Evolutionary conservation across 805 yeast species (phyloP).

Genomic region (Isabelozyma gotoi): DNA sequence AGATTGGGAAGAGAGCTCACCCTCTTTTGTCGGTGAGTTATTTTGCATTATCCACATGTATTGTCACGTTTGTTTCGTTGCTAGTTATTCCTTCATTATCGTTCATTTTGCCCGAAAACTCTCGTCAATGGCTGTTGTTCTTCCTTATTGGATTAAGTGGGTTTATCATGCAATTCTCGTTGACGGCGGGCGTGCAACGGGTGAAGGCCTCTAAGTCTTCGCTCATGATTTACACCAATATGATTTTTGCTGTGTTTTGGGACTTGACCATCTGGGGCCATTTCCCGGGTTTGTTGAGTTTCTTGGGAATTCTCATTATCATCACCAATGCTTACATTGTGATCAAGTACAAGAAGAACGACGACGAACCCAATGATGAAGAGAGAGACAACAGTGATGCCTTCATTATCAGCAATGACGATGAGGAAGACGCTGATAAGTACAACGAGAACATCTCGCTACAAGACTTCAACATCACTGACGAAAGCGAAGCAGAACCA

Average conservation of each 20-base stretch:
- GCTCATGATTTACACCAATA: slow-evolving; percentile 71
- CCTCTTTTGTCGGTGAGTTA: slow-evolving; percentile 78
- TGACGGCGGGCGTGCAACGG: slow-evolving; percentile 81
- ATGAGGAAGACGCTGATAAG: slow-evolving; percentile 3
- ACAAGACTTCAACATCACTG: slow-evolving; percentile 27
- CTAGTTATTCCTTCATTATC: slow-evolving; percentile 55
- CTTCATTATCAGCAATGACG: slow-evolving; percentile 3
- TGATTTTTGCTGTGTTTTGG: slow-evolving; percentile 76
- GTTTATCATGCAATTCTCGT: slow-evolving; percentile 73
- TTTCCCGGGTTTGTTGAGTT: slow-evolving; percentile 66
- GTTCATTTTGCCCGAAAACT: slow-evolving; percentile 61
- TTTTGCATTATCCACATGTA: slow-evolving; percentile 61
- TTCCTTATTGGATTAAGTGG: slow-evolving; percentile 70
- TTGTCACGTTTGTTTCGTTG: slow-evolving; percentile 55
- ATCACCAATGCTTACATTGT: slow-evolving; percentile 63
- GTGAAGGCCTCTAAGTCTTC: slow-evolving; percentile 77
- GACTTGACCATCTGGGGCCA: slow-evolving; percentile 73
- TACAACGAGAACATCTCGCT: slow-evolving; percentile 20
- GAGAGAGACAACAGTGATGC: slow-evolving; percentile 1
- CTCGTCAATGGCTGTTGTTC: slow-evolving; percentile 66
- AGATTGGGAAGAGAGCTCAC: slow-evolving; percentile 76
- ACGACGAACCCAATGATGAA: slow-evolving; percentile 2
- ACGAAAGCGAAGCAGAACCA: slow-evolving; percentile 20
- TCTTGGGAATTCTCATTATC: slow-evolving; percentile 68
- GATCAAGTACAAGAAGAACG: slow-evolving; percentile 48